A percentile compares a stretch with the other conserved stretches of the same genome.
Conservation (phyloP, 1,139 yeast genomes). For the Pichia sorboxylosa region DNA sequence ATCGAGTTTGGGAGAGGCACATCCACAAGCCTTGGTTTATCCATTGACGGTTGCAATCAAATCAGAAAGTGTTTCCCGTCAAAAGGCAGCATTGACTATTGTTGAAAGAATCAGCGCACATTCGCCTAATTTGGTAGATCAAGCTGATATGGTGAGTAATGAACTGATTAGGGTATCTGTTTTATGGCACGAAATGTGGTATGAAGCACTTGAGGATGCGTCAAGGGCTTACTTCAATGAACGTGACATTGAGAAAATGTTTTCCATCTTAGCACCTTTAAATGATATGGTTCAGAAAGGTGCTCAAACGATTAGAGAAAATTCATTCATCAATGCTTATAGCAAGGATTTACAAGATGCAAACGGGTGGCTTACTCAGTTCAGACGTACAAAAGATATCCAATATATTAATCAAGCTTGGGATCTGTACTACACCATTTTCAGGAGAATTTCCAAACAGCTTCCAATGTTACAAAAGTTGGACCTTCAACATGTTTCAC, state of each 20-base stretch:
- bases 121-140: slow-evolving; percentile 74
- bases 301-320: slow-evolving; percentile 87
- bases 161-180: slow-evolving; percentile 93
- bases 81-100: slow-evolving; percentile 82
- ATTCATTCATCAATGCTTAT: slow-evolving; percentile 85
- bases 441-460: slow-evolving; percentile 82
- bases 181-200: slow-evolving; percentile 97
- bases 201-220: slow-evolving; percentile 95
- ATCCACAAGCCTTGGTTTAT: slow-evolving; percentile 92
- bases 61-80: slow-evolving; percentile 81
- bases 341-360: slow-evolving; percentile 92
- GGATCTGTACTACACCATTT: slow-evolving; percentile 92
- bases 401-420: slow-evolving; percentile 92
- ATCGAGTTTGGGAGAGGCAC: slow-evolving; percentile 84
- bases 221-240: slow-evolving; percentile 90
- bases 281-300: slow-evolving; percentile 77
- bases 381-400: slow-evolving; percentile 71
- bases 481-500: slow-evolving; percentile 89
- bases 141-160: slow-evolving; percentile 86
- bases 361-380: slow-evolving; percentile 83
- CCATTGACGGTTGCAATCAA: slow-evolving; percentile 95
- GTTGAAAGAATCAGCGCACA: slow-evolving; percentile 88
- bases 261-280: slow-evolving; percentile 78
- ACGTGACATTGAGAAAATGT: slow-evolving; percentile 90
- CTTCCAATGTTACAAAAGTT: slow-evolving; percentile 77